Evolutionary conservation across 306 rosid genomes (phyloP).

Genomic region (Medicago arabica): DNA sequence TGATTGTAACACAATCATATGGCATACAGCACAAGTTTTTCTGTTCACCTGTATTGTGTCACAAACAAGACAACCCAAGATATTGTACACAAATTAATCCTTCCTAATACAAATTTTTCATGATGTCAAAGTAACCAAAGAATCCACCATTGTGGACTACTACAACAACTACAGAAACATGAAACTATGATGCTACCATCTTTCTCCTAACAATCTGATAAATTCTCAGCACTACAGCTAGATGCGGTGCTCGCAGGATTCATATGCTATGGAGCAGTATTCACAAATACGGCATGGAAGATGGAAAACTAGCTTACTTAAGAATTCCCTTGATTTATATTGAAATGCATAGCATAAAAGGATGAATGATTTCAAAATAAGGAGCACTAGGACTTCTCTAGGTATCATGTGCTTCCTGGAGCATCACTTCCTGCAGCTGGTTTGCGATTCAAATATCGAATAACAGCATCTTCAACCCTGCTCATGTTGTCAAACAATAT

Average conservation of each 20-base stretch:
- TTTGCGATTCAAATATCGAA: slow-evolving; percentile 91
- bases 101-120: slow-evolving; percentile 39
- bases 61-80: slow-evolving; percentile 33
- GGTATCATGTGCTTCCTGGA: slow-evolving; percentile 80
- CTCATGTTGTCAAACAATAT: slow-evolving; percentile 43
- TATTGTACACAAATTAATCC: slow-evolving; percentile 43
- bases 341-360: slow-evolving; percentile 38
- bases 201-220: slow-evolving; percentile 23
- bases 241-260: slow-evolving; percentile 32
- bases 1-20: slow-evolving; percentile 4
- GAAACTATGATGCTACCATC: slow-evolving; percentile 33
- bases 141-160: slow-evolving; percentile 36
- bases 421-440: slow-evolving; percentile 81
- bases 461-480: slow-evolving; percentile 99
- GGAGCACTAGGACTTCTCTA: slow-evolving; percentile 3
- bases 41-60: background rate
- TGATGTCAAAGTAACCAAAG: slow-evolving; percentile 34
- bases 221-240: slow-evolving; percentile 31
- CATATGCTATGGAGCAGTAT: slow-evolving; percentile 39
- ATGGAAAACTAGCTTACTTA: slow-evolving; percentile 24
- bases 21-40: background rate
- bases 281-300: slow-evolving; percentile 44
- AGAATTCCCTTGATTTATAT: background rate
- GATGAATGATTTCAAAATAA: slow-evolving; percentile 16
- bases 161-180: slow-evolving; percentile 19